Base-by-base conservation (phyloP, 2,329 filamentous ascomycete species). In the Didymella segeticola region DNA sequence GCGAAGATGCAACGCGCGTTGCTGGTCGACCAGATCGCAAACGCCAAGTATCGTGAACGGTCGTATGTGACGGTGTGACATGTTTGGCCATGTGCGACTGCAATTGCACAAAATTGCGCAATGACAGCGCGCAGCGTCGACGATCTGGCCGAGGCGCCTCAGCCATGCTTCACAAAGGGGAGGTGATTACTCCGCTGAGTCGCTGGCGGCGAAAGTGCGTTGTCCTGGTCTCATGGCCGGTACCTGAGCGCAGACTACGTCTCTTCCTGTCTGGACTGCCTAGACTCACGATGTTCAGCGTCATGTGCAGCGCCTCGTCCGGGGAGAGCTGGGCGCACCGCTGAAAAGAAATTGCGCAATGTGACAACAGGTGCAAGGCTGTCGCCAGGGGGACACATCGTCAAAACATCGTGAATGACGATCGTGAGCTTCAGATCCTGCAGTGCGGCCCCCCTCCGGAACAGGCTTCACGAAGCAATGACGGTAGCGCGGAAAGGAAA, bases 221-320 rank as follows among this genome's bases (percentile, higher is more conserved):
- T 48, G 33, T 25, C 30, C 14, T 14, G 37, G 51, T 54, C 53
- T 56, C 46, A 47, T 56, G 38, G 38, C 37, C 42, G 46, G 57
- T 47, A 53, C 41, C 53, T 53, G 48, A 53, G 47, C 53, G 38
- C 47, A 45, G 11, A 38, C 43, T 55, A 52, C 41, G 52, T 50
- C 42, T 50, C 31, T 47, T 26, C 29, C 41, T 55, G 62, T 56
- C 58, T 54, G 56, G 56, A 60, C 59, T 60, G 43, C 43, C 42
- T 36, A 19, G 25, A 30, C 25, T 71, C 69, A 72, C 69, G 70
- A 73, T 73, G 67, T 51, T 64, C 67, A 60, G 68, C 69, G 68
- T 73, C 70, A 72, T 72, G 69, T 61, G 60, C 46, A 19, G 20
- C 37, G 34, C 31, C 29, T 34, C 41, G 33, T 49, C 51, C 27